These are phyloP conservation scores for Aspergillus carbonarius DNA, from an alignment of 2,329 filamentous ascomycete genomes.

Conservation along the genomic window DNA sequence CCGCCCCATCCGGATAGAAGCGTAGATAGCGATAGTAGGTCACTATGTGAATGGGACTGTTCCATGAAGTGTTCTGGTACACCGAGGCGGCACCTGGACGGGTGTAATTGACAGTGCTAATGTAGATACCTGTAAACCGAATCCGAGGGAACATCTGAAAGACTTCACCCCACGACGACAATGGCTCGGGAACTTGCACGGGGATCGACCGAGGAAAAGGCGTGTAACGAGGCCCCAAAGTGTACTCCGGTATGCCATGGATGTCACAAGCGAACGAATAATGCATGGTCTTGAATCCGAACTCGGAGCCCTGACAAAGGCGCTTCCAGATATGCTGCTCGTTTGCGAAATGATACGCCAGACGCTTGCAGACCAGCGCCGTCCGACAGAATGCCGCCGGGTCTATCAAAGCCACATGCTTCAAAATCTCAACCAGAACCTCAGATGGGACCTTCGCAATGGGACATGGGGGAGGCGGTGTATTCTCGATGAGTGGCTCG, in stretches of 20 bases:
- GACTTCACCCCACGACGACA: constrained; percentile 62
- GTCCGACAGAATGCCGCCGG: constrained; percentile 74
- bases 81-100: constrained; percentile 73
- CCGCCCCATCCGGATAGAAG: constrained; percentile 87
- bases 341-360: constrained; percentile 79
- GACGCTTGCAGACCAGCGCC: constrained; percentile 77
- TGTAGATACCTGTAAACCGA: constrained; percentile 94
- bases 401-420: constrained; percentile 71
- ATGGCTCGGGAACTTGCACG: constrained; percentile 34
- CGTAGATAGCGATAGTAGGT: constrained; percentile 97
- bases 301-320: constrained; percentile 66
- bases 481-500: constrained; percentile 68
- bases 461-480: constrained; percentile 73
- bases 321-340: constrained; percentile 86
- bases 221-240: constrained; percentile 33
- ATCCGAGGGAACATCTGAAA: constrained; percentile 81
- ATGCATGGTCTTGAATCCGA: constrained; percentile 81
- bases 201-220: constrained; percentile 32
- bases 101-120: constrained; percentile 93
- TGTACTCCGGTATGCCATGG: constrained; percentile 46
- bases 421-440: constrained; percentile 76
- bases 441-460: constrained; percentile 78
- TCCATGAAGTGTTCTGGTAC: constrained; percentile 69
- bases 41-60: constrained; percentile 84
- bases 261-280: constrained; percentile 70